Percentiles rank a stretch among this genome's conserved stretches.
Conservation (phyloP, 73 alveolate genomes). For the Paramecium bursaria region DNA sequence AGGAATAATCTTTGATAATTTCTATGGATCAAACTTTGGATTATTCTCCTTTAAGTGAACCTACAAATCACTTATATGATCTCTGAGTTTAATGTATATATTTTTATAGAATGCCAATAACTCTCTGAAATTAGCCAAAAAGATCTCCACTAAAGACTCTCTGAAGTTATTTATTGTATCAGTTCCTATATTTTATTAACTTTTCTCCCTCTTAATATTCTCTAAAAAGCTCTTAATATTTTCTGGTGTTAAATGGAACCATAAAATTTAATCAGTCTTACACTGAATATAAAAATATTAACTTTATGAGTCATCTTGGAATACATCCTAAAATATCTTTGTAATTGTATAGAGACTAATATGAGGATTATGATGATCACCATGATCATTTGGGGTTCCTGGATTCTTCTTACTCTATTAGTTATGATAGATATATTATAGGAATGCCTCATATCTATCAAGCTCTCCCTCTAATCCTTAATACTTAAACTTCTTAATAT, state of each 20-base stretch:
- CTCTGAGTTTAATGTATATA: slow-evolving; percentile 31
- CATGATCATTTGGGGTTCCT: background rate
- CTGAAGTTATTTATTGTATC: slow-evolving; percentile 33
- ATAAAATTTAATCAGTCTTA: slow-evolving; percentile 56
- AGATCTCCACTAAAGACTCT: slow-evolving; percentile 35
- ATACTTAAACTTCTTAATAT: slow-evolving; percentile 41
- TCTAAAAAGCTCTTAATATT: too few relatives aligned
- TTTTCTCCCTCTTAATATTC: too few relatives aligned
- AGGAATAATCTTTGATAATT: background rate
- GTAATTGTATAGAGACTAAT: slow-evolving; percentile 1
- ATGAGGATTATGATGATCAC: slow-evolving; percentile 15
- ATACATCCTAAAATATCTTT: slow-evolving; percentile 5
- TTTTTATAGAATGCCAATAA: slow-evolving; percentile 9
- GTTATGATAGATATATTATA: slow-evolving; percentile 19
- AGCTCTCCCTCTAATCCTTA: background rate
- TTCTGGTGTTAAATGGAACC: slow-evolving; percentile 56
- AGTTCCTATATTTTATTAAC: too few relatives aligned
- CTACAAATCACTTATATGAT: slow-evolving; percentile 7
- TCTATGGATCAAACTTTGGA: slow-evolving; percentile 39
- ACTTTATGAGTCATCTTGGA: background rate
- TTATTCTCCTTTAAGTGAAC: slow-evolving; percentile 39
- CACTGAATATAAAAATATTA: slow-evolving; percentile 35
- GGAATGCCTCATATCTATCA: slow-evolving; percentile 5
- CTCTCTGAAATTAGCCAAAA: background rate
- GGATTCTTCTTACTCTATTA: background rate